phyloP scores from a whole-genome alignment of 2,329 filamentous ascomycete genomes.

The Xylaria sp. region DNA sequence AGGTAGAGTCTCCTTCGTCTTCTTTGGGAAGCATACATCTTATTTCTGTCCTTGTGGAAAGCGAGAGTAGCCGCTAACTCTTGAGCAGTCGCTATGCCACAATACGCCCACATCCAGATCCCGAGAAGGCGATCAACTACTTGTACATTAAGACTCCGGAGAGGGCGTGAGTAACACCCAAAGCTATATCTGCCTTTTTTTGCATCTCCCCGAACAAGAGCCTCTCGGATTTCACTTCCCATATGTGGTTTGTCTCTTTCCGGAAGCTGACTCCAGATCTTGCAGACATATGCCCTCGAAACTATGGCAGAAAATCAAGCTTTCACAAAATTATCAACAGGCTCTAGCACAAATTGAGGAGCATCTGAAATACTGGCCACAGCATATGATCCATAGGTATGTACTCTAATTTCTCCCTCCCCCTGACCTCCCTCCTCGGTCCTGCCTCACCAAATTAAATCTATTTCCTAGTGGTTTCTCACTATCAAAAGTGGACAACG shows the following conservation, averaged over 20 bases:
- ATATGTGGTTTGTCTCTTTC: neutral
- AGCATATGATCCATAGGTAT: constrained; percentile 64
- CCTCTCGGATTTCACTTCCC: neutral
- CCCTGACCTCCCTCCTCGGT: neutral
- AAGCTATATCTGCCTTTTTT: neutral
- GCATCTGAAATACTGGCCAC: constrained; percentile 90
- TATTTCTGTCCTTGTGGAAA: neutral
- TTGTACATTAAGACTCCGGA: constrained; percentile 97
- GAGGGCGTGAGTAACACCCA: constrained; percentile 41
- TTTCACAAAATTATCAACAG: constrained; percentile 89
- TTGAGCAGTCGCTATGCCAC: constrained; percentile 37
- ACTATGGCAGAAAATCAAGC: constrained; percentile 92
- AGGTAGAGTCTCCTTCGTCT: constrained; percentile 32
- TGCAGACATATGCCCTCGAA: constrained; percentile 79
- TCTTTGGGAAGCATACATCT: neutral
- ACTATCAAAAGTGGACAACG: neutral
- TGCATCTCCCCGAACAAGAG: neutral
- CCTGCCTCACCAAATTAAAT: neutral
- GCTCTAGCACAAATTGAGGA: constrained; percentile 89
- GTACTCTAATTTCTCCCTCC: neutral
- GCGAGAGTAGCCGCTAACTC: constrained; percentile 12
- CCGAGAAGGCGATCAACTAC: constrained; percentile 84
- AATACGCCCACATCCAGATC: constrained; percentile 48
- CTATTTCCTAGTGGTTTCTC: neutral
- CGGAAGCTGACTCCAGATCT: constrained; percentile 60